phyloP scores from a whole-genome alignment of 257 asterid genomes.

The Solanum bulbocastanum region DNA sequence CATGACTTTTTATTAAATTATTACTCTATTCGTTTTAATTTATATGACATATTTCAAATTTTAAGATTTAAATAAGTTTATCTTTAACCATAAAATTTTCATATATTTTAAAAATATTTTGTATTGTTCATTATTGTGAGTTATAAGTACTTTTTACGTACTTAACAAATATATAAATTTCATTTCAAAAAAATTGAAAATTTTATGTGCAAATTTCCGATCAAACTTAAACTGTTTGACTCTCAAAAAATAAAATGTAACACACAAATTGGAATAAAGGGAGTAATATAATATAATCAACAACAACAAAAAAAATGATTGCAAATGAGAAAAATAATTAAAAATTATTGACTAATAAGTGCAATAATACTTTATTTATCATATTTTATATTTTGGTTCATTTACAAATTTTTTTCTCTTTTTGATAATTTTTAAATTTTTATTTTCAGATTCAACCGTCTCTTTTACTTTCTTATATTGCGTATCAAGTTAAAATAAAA shows the following conservation, averaged over 20 bases:
- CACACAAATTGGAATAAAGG: not conserved
- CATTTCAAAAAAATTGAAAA: no score
- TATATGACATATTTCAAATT: no score
- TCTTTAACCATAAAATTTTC: no score
- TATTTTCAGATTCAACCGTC: not conserved
- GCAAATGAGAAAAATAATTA: not conserved
- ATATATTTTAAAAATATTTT: no score
- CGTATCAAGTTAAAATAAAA: not conserved
- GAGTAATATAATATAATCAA: not conserved
- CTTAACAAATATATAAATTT: no score
- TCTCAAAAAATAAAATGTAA: fast-evolving
- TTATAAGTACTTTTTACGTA: no score
- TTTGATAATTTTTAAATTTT: not conserved
- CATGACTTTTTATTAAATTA: not conserved
- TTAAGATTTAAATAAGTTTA: no score
- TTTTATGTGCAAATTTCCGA: fast-evolving
- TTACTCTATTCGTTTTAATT: no score
- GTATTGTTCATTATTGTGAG: not conserved
- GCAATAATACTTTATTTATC: not conserved
- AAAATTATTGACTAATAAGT: not conserved
- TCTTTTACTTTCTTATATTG: not conserved
- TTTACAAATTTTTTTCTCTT: no score
- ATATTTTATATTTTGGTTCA: no score
- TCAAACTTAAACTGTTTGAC: not conserved
- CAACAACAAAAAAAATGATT: not conserved